A percentile compares a stretch with the other conserved stretches of the same genome.
Conservation (phyloP, 2,329 filamentous ascomycete genomes). For the Fusarium transvaalense region DNA sequence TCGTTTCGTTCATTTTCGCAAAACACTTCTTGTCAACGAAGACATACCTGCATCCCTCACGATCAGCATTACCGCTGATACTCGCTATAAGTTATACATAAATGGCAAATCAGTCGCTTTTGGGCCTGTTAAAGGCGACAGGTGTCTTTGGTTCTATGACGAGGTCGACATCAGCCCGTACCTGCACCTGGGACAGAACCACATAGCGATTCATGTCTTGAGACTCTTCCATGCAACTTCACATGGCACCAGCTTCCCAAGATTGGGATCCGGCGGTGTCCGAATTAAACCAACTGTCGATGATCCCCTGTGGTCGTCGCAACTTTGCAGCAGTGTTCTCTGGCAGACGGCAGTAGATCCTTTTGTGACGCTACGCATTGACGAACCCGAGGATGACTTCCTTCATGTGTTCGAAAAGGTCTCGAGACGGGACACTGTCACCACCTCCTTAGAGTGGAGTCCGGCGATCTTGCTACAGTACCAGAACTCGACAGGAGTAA, state of each 20-base stretch:
- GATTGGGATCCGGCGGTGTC: neutral
- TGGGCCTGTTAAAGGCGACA: conserved; percentile 8
- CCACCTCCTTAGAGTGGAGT: neutral
- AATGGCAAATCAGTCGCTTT: rapidly evolving
- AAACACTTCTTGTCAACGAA: neutral
- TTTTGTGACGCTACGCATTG: neutral
- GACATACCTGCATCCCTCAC: neutral
- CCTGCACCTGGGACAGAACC: neutral
- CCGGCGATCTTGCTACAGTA: neutral
- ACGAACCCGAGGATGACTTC: conserved; percentile 3
- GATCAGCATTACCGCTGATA: neutral
- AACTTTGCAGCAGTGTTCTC: neutral
- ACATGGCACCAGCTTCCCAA: neutral
- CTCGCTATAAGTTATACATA: neutral
- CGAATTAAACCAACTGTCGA: neutral
- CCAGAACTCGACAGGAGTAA: neutral
- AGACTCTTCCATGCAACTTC: neutral
- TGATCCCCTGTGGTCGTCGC: neutral
- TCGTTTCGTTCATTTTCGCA: conserved; percentile 1
- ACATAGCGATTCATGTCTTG: neutral
- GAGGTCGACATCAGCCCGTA: neutral
- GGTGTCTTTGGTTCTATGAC: neutral
- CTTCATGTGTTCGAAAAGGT: conserved; percentile 1
- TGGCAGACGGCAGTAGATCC: conserved; percentile 3
- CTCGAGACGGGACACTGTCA: neutral